Percentiles rank a stretch among this genome's conserved stretches.
Evolutionary conservation across 2,329 filamentous ascomycete species (phyloP).

Genomic region (Phialocephala subalpina): DNA sequence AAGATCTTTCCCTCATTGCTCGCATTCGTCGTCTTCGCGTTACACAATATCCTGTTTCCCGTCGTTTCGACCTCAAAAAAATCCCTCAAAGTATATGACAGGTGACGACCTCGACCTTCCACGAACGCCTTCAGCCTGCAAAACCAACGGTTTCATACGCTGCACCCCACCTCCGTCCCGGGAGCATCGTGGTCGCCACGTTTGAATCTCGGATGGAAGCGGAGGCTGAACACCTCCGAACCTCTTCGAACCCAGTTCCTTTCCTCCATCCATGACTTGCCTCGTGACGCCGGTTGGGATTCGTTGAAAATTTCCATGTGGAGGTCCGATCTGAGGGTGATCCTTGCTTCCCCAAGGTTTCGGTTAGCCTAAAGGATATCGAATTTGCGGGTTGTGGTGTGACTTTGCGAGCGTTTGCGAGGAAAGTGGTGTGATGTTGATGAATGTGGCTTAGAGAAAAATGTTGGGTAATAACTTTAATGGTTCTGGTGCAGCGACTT

Average conservation of each 20-base stretch:
- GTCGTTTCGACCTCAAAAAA: background rate
- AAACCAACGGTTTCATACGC: background rate
- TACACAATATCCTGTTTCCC: background rate
- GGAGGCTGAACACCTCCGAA: too few relatives aligned
- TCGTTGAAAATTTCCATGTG: too few relatives aligned
- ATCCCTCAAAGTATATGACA: slow-evolving; percentile 7
- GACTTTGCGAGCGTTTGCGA: background rate
- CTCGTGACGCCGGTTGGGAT: too few relatives aligned
- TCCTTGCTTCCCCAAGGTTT: slow-evolving; percentile 10
- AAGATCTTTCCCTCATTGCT: too few relatives aligned
- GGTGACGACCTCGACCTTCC: background rate
- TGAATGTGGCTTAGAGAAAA: slow-evolving; percentile 1
- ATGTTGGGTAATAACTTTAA: too few relatives aligned
- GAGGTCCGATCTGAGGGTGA: too few relatives aligned
- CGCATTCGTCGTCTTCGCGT: background rate
- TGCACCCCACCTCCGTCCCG: background rate
- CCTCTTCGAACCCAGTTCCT: too few relatives aligned
- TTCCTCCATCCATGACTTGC: too few relatives aligned
- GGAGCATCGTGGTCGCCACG: background rate
- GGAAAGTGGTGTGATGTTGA: background rate
- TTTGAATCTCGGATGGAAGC: slow-evolving; percentile 8
- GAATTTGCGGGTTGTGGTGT: slow-evolving; percentile 8
- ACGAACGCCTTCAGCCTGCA: background rate
- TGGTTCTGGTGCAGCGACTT: background rate
- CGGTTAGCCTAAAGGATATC: too few relatives aligned